Base-by-base conservation (phyloP, 2,329 filamentous ascomycete species). In the Exophiala oligosperma region DNA sequence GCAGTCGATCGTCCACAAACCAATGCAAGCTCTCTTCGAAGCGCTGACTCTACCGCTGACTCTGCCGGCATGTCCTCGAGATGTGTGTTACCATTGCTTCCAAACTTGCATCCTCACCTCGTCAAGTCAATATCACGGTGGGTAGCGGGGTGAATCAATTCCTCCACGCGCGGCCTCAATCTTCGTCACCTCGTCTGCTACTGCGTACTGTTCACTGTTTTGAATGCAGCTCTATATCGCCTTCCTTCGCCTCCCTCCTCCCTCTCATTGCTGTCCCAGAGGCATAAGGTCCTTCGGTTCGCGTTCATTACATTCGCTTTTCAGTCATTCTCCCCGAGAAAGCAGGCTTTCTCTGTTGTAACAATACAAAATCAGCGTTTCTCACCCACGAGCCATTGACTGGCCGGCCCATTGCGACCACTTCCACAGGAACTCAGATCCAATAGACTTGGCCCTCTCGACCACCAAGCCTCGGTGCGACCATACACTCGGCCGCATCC, bases 11-110 rank as follows among this genome's bases (percentile, higher is more conserved):
- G 23, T 26, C 54, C 29, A 23, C 57, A 58, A 57, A 55, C 61
- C 61, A 63, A 63, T 63, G 57, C 50, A 58, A 54, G 44, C 53
- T 43, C 55, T 58, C 28, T 51, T 61, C 55, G 57, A 63, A 63
- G 58, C 61, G 61, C 61, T 59, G 61, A 61, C 61, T 59, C 49
- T 60, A 43, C 49, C 52, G 38, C 54, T 57, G 52, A 52, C 37
- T 35, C 40, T 43, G 40, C 40, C n/a, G 21, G 40, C 40, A 54
- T 57, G 46, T 46, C 54, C 44, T 40, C 47, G 37, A 28, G 47
- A 48, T 52, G 21, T 49, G 47, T 46, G 40, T 48, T 58, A 43
- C 59, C 41, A 61, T 61, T 58, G 59, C 55, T 56, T 29, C 41
- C 46, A 37, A 43, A 37, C 53, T 54, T 26, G 46, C 52, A 37